Conservation (phyloP, 2,329 filamentous ascomycete species). For the Fusarium concolor region DNA sequence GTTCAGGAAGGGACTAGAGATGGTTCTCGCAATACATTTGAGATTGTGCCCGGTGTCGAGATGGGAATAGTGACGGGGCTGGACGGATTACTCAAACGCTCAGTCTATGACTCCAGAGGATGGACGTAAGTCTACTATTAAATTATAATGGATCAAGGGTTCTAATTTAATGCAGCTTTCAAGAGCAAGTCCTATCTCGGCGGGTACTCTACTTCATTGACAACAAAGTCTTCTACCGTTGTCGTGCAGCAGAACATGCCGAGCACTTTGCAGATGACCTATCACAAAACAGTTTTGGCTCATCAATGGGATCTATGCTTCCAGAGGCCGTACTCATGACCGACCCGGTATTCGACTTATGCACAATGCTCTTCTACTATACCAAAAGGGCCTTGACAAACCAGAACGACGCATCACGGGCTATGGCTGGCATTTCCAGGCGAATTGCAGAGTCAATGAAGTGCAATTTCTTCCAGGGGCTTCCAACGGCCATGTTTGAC, state of each 20-base stretch:
- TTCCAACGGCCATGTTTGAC: constrained; percentile 9
- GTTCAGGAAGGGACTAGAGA: not conserved
- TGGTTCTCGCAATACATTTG: accelerated
- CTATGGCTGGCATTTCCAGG: constrained; percentile 10
- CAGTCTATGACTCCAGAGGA: constrained; percentile 3
- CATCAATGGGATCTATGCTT: not conserved
- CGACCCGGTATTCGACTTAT: not conserved
- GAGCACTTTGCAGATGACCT: constrained; percentile 11
- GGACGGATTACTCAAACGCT: not conserved
- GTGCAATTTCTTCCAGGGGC: constrained; percentile 6
- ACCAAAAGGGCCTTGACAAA: not conserved
- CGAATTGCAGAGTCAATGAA: not conserved
- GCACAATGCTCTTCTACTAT: not conserved
- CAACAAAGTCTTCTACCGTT: constrained; percentile 15
- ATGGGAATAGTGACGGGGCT: not conserved
- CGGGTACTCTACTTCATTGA: constrained; percentile 11
- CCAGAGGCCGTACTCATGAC: not conserved
- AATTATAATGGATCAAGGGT: too few species aligned
- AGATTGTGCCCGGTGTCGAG: not conserved
- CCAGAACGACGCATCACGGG: constrained; percentile 4
- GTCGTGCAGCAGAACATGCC: not conserved
- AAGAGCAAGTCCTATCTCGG: constrained; percentile 13
- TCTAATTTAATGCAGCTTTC: constrained; percentile 2
- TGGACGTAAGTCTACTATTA: constrained; percentile 14
- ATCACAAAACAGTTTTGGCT: too few species aligned